A percentile compares a stretch with the other conserved stretches of the same genome.
Evolutionary conservation across 441 rosid genomes (phyloP).

Genomic region (Metrosideros polymorpha): DNA sequence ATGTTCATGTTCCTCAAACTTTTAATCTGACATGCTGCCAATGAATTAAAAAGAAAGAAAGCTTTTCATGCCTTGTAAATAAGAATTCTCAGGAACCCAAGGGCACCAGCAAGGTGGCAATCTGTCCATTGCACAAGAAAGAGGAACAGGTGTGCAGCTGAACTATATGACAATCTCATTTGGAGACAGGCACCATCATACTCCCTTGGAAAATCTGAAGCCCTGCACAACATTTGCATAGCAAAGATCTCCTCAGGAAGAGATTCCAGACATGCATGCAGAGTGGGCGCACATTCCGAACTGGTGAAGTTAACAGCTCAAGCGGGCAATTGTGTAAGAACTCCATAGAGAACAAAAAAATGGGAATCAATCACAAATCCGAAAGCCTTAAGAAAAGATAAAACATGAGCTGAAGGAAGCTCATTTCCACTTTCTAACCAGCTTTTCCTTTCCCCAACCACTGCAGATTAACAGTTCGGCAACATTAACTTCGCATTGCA

Average conservation of each 20-base stretch:
- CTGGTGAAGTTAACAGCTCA: background rate
- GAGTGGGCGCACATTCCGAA: background rate
- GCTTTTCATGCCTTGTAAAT: conserved; percentile 35
- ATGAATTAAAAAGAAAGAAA: background rate
- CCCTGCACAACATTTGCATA: conserved; percentile 23
- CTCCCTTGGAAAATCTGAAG: conserved; percentile 56
- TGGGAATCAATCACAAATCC: background rate
- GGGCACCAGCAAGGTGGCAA: conserved; percentile 66
- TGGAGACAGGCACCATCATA: conserved; percentile 65
- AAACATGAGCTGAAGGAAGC: background rate
- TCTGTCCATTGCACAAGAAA: conserved; percentile 70
- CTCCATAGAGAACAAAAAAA: background rate
- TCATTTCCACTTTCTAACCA: background rate
- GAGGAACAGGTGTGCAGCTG: conserved; percentile 57
- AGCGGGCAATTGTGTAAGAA: background rate
- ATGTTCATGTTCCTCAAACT: background rate
- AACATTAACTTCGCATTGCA: background rate
- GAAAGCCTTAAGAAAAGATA: background rate
- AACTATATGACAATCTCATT: conserved; percentile 65
- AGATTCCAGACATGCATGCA: background rate
- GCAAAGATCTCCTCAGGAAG: background rate
- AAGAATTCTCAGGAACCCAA: conserved; percentile 58
- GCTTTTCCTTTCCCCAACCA: background rate
- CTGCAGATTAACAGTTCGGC: background rate
- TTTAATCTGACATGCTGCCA: background rate